A percentile compares a stretch with the other conserved stretches of the same genome.
These are phyloP conservation scores for Babesia bigemina DNA, from an alignment of 169 alveolate genomes.

Conservation along the genomic window DNA sequence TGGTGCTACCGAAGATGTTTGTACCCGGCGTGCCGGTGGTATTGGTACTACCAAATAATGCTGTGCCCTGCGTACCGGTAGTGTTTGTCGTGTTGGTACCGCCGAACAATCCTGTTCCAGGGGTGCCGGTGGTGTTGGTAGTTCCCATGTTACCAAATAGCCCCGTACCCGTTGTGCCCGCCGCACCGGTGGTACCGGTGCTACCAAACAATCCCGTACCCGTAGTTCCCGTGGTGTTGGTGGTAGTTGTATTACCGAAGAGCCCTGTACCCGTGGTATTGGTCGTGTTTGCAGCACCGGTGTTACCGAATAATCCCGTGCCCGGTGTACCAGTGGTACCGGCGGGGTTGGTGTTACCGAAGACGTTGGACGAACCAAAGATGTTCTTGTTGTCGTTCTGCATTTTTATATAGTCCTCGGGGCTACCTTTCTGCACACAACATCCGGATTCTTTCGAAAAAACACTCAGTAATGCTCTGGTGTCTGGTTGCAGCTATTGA, in stretches of 20 bases:
- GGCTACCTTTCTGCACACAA: neutral
- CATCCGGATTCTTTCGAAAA: too few species aligned
- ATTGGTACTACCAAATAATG: constrained; percentile 28
- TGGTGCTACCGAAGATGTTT: constrained; percentile 3
- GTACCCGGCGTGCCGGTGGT: constrained; percentile 9
- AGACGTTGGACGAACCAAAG: constrained; percentile 35
- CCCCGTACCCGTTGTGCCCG: neutral
- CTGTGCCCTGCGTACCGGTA: neutral
- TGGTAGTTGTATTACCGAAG: constrained; percentile 15
- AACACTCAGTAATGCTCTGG: too few species aligned
- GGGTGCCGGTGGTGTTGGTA: constrained; percentile 2
- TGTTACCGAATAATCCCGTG: constrained; percentile 15
- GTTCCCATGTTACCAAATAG: constrained; percentile 20
- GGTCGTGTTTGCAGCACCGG: constrained; percentile 2
- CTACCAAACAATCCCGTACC: neutral
- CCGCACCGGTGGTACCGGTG: neutral
- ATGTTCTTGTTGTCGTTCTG: constrained; percentile 16
- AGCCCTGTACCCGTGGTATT: neutral
- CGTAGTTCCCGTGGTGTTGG: neutral
- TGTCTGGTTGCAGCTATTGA: too few species aligned
- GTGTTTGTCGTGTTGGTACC: neutral
- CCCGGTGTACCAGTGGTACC: constrained; percentile 1
- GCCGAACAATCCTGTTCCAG: constrained; percentile 7
- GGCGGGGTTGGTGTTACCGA: constrained; percentile 4
- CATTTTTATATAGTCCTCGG: neutral